Evolutionary conservation across 345 rosid species (phyloP), one percentile per base, ranked within the genome.

Genomic region (Xanthoceras sorbifolium): DNA sequence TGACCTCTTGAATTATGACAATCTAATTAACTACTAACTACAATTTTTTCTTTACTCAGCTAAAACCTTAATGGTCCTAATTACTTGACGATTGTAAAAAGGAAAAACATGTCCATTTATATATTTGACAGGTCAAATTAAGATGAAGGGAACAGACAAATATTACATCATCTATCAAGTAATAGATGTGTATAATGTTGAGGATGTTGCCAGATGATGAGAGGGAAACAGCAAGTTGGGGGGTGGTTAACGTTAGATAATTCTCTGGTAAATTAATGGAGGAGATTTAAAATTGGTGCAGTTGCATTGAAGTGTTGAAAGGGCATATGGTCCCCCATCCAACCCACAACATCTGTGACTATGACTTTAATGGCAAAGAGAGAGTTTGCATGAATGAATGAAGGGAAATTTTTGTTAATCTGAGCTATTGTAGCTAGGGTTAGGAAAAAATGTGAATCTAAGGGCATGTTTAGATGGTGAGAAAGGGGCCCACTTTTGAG

Each of bases 321-420:
- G 28, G 1, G 60, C 72, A 34, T 3, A 52, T 77, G 87, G 89
- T 80, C 87, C 88, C 85, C 80, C 52, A 71, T 63, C 55, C 59
- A 75, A 78, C 66, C 79, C 85, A 77, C 83, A 76, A 82, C 79
- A 78, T 81, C 65, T 67, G 71, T 74, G 83, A 86, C 61, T 54
- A 57, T 28, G 87, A 86, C 87, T 83, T 80, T 72, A 86, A 78
- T 86, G 89, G 86, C 84, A 73, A 85, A 80, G 84, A 85, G 67
- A 67, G 72, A 23, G 64, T 76, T 72, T 75, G 74, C 78, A 48
- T 72, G 81, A 79, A 77, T 80, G 80, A 81, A 73, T 57, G 79
- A 80, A 50, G 29, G 77, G 79, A 72, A 40, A 62, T 64, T 76
- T 59, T 72, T 83, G 71, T 71, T 76, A 26, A 9, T 6, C 11